Conservation (phyloP, 2,329 filamentous ascomycete genomes). For the Penicillium capsulatum region DNA sequence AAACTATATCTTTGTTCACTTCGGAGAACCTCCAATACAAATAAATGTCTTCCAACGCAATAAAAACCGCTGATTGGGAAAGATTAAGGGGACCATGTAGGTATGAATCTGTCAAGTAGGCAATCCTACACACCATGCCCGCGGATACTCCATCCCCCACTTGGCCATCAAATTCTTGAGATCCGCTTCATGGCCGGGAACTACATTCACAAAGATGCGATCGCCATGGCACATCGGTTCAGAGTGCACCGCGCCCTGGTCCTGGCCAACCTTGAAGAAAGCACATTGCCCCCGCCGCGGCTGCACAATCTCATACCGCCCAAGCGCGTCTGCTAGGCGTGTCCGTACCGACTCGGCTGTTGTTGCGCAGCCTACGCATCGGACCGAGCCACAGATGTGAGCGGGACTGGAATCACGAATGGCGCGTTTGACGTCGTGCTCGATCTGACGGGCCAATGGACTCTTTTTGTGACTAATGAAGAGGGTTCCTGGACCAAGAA, state of each 20-base stretch:
- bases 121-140: slow-evolving; percentile 24
- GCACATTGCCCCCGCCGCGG: slow-evolving; percentile 32
- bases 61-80: no score
- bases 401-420: slow-evolving; percentile 24
- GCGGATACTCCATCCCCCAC: slow-evolving; percentile 31
- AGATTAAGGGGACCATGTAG: no score
- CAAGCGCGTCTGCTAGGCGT: slow-evolving; percentile 31
- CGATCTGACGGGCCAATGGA: slow-evolving; percentile 30
- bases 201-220: slow-evolving; percentile 36
- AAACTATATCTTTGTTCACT: no score
- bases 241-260: slow-evolving; percentile 31
- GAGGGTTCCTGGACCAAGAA: slow-evolving; percentile 47
- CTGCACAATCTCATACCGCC: slow-evolving; percentile 10
- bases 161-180: slow-evolving; percentile 28
- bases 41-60: no score
- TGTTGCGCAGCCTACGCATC: slow-evolving; percentile 45
- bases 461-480: slow-evolving; percentile 40
- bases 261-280: slow-evolving; percentile 44
- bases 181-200: slow-evolving; percentile 33
- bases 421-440: slow-evolving; percentile 27
- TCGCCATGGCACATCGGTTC: slow-evolving; percentile 29
- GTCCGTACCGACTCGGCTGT: slow-evolving; percentile 41
- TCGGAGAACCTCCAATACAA: no score
- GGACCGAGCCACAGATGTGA: slow-evolving; percentile 43
- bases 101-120: slow-evolving; percentile 5